These are phyloP conservation scores for Mycena polygramma DNA, from an alignment of 768 basidiomycete genomes.

Conservation along the genomic window DNA sequence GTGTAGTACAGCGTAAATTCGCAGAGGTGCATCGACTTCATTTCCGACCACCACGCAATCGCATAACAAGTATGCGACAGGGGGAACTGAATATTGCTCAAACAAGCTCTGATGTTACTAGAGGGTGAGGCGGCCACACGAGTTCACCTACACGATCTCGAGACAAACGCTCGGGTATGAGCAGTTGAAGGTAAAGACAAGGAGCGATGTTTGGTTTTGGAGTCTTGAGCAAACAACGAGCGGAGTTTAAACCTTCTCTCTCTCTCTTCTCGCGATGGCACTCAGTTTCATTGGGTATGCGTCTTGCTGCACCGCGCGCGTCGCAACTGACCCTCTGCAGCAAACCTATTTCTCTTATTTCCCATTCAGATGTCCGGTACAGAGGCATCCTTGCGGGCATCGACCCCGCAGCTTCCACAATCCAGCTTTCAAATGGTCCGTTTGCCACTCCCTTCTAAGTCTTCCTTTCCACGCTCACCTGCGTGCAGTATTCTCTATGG, in stretches of 20 bases:
- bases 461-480: neutral
- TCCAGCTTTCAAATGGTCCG: conserved; percentile 85
- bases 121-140: neutral
- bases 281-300: conserved; percentile 82
- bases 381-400: conserved; percentile 90
- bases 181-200: too few relatives aligned
- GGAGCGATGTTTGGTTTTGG: too few relatives aligned
- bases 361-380: conserved; percentile 92
- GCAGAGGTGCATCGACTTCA: conserved; percentile 96
- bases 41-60: too few relatives aligned
- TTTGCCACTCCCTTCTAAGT: conserved; percentile 50
- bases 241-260: conserved; percentile 23
- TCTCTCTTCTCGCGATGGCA: conserved; percentile 62
- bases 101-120: conserved; percentile 97
- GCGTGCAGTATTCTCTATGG: conserved; percentile 83
- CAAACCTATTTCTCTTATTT: conserved; percentile 91
- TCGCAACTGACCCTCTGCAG: conserved; percentile 49
- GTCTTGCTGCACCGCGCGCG: too few relatives aligned
- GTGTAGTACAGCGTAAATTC: conserved; percentile 86
- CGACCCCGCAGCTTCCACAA: conserved; percentile 87
- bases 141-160: conserved; percentile 77
- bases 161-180: conserved; percentile 95
- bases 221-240: neutral
- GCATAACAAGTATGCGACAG: conserved; percentile 86
- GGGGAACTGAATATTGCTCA: conserved; percentile 90